These are phyloP conservation scores for Beauveria rudraprayagi DNA, from an alignment of 2,329 filamentous ascomycete species.

Conservation along the genomic window DNA sequence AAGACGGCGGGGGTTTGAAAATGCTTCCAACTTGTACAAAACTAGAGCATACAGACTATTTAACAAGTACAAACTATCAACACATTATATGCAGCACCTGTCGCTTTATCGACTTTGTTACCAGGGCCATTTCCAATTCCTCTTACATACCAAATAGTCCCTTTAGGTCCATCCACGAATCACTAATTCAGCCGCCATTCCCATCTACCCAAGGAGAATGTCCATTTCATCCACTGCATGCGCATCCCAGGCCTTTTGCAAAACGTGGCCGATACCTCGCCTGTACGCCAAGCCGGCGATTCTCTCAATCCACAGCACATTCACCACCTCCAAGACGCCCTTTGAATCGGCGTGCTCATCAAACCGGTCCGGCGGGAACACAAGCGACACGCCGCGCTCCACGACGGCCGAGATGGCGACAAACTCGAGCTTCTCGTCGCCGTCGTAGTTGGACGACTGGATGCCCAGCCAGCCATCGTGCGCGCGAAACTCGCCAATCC, in stretches of 20 bases:
- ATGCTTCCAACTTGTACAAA: slow-evolving; percentile 1
- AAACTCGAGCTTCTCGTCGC: slow-evolving; percentile 36
- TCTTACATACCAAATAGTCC: neutral
- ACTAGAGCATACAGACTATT: neutral
- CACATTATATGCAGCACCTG: neutral
- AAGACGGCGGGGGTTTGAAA: neutral
- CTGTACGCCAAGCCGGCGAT: slow-evolving; percentile 35
- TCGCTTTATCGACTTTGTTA: neutral
- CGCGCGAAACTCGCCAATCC: slow-evolving; percentile 35
- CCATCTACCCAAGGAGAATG: slow-evolving; percentile 31
- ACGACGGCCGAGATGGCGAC: slow-evolving; percentile 33
- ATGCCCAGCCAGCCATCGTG: slow-evolving; percentile 38
- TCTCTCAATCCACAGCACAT: slow-evolving; percentile 39
- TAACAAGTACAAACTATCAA: neutral
- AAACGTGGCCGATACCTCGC: slow-evolving; percentile 34
- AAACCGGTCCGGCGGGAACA: slow-evolving; percentile 32
- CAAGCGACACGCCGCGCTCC: slow-evolving; percentile 33
- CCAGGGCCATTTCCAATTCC: neutral
- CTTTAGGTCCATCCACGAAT: neutral
- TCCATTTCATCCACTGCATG: slow-evolving; percentile 32
- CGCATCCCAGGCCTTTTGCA: slow-evolving; percentile 33
- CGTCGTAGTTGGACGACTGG: slow-evolving; percentile 38
- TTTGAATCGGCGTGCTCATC: slow-evolving; percentile 34
- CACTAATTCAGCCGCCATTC: neutral
- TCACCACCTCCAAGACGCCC: slow-evolving; percentile 36